Evolutionary conservation across 164 flowering plant species (phyloP).

Genomic region (Cinnamomum chago): DNA sequence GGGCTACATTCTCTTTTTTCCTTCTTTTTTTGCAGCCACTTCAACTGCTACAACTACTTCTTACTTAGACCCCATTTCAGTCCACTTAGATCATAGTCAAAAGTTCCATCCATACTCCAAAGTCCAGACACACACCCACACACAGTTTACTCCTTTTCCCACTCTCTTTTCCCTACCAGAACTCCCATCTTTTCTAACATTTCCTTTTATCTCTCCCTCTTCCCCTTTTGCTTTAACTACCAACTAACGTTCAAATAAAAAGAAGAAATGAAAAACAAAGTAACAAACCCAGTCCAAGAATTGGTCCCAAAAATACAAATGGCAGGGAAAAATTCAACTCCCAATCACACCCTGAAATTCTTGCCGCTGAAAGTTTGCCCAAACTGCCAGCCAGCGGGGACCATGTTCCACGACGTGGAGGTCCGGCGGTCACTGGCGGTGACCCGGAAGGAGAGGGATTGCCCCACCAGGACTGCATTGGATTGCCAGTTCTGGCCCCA

Average conservation of each 20-base stretch:
- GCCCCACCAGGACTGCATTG: slow-evolving; percentile 50
- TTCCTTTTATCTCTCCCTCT: neutral
- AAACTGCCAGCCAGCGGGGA: slow-evolving; percentile 65
- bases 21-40: slow-evolving; percentile 11
- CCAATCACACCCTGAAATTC: slow-evolving; percentile 57
- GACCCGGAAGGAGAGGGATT: slow-evolving; percentile 66
- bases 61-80: neutral
- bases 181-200: neutral
- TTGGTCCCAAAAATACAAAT: slow-evolving; percentile 9
- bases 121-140: neutral
- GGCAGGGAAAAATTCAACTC: slow-evolving; percentile 8
- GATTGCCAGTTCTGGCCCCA: slow-evolving; percentile 93
- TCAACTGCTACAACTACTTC: slow-evolving; percentile 2
- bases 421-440: slow-evolving; percentile 64
- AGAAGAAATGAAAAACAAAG: neutral
- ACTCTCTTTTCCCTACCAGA: neutral
- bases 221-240: neutral
- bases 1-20: slow-evolving; percentile 8
- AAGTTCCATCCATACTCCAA: neutral
- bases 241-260: neutral
- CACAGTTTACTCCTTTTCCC: neutral
- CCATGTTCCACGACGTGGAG: slow-evolving; percentile 65
- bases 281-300: slow-evolving; percentile 2
- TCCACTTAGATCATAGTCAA: neutral
- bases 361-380: slow-evolving; percentile 74